phyloP scores from a whole-genome alignment of 305 asterid genomes.

The Solanum hybrid region DNA sequence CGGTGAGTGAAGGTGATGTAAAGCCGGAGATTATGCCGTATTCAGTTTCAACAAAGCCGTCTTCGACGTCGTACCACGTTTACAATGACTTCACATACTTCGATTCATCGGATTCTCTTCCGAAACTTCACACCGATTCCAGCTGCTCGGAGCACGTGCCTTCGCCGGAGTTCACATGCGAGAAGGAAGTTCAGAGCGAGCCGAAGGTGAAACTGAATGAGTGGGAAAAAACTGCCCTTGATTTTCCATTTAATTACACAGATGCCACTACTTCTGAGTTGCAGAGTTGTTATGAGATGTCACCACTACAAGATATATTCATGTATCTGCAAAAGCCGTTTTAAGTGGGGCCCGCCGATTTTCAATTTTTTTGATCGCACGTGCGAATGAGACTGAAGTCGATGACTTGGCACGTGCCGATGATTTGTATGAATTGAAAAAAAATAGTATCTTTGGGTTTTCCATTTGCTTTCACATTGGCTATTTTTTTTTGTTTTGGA shows the following conservation, averaged over 20 bases:
- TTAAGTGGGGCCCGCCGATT: background rate
- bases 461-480: background rate
- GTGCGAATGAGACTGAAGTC: background rate
- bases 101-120: constrained; percentile 38
- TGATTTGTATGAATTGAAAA: background rate
- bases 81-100: constrained; percentile 24
- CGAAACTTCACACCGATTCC: constrained; percentile 48
- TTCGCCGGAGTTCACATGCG: constrained; percentile 31
- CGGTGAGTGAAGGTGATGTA: constrained; percentile 37
- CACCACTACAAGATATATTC: constrained; percentile 36
- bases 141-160: constrained; percentile 51
- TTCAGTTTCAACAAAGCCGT: background rate
- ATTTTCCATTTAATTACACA: constrained; percentile 9
- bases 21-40: constrained; percentile 23
- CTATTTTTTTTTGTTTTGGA: background rate
- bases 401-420: background rate
- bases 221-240: background rate
- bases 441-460: background rate
- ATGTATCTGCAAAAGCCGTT: constrained; percentile 45
- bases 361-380: background rate
- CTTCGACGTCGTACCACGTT: background rate
- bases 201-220: constrained; percentile 6
- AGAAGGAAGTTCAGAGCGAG: constrained; percentile 38
- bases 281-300: constrained; percentile 20
- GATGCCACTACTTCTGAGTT: constrained; percentile 10